Base-by-base conservation (phyloP, 2,329 filamentous ascomycete genomes). In the Dissoconium aciculare region DNA sequence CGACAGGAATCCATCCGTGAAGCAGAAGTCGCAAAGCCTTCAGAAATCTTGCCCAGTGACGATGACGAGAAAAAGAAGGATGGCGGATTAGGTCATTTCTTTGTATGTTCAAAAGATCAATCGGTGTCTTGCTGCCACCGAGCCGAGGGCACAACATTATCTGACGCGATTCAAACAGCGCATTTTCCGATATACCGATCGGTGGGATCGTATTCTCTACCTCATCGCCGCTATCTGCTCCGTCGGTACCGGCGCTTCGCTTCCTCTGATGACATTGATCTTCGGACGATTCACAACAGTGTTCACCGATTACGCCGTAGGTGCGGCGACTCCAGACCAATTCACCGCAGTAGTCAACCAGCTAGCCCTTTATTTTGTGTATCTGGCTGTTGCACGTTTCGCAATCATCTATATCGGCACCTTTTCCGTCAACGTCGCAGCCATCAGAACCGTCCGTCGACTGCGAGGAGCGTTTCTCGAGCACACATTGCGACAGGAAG, bases 321-420 rank as follows among this genome's bases (percentile, higher is more conserved):
- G 45, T 10, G 19, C 15, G 11, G 27, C 21, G n/a, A 27, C 19
- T 14, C 28, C 34, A 11, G 26, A 39, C n/a, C 27, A 39, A 11
- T 49, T 47, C 33, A 41, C 34, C 11, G 25, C 15, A 25, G 25
- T 29, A 11, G 38, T 49, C 27, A 41, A 49, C 28, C 26, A 35
- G n/a, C 43, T 47, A 36, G 71, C 68, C 2, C 56, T 84, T 0
- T 80, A 74, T 51, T 72, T 83, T 44, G 67, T 83, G 32, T 71
- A 71, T 33, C 59, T 84, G 5, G 84, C 83, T 50, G 53, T 83
- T 24, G 76, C 59, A 10, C 71, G 75, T 28, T 74, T 79, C 41
- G 47, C 57, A 11, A 56, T 79, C 24, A 69, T 67, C 36, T 82
- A 80, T 39, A 56, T 74, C 36, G 36, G 21, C 38, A 45, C 38